Percentiles rank a stretch among this genome's conserved stretches.
Conservation (phyloP, 1,284 basidiomycete genomes). For the Porodaedalea pini region DNA sequence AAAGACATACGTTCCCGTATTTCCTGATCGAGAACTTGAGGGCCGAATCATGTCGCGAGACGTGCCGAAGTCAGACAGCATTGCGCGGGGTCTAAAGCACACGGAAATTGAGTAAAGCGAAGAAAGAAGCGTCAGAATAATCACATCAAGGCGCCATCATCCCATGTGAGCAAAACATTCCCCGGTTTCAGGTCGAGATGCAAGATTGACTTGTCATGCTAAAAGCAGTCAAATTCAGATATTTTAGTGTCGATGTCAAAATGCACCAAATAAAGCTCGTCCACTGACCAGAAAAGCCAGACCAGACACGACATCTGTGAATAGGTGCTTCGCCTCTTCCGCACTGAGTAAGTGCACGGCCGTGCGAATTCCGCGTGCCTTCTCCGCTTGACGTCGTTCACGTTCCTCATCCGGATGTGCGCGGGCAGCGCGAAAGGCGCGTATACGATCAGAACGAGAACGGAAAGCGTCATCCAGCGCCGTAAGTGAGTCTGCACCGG, state of each 20-base stretch:
- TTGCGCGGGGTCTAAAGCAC: slow-evolving; percentile 63
- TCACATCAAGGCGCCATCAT: slow-evolving; percentile 80
- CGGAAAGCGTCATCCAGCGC: slow-evolving; percentile 34
- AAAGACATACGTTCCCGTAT: slow-evolving; percentile 84
- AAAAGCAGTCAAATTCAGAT: slow-evolving; percentile 5
- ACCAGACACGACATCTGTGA: slow-evolving; percentile 75
- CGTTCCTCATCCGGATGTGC: slow-evolving; percentile 59
- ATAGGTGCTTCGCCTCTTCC: slow-evolving; percentile 75
- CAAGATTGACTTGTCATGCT: slow-evolving; percentile 84
- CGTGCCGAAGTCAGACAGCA: slow-evolving; percentile 94
- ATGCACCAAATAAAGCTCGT: not conserved
- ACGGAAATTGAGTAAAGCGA: not conserved
- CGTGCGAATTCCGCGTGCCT: slow-evolving; percentile 50
- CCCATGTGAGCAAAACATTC: slow-evolving; percentile 90
- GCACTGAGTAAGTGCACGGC: slow-evolving; percentile 78
- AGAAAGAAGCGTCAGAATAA: slow-evolving; percentile 25
- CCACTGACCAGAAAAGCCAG: slow-evolving; percentile 72
- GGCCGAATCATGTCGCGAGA: slow-evolving; percentile 83
- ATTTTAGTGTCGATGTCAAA: not conserved
- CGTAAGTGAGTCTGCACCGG: slow-evolving; percentile 21
- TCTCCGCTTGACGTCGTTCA: slow-evolving; percentile 51
- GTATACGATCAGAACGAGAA: slow-evolving; percentile 67
- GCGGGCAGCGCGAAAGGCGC: slow-evolving; percentile 69
- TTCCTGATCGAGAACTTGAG: slow-evolving; percentile 70
- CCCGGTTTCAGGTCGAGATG: slow-evolving; percentile 93